These are phyloP conservation scores for Neonectria coccinea DNA, from an alignment of 2,329 filamentous ascomycete genomes.

Conservation along the genomic window DNA sequence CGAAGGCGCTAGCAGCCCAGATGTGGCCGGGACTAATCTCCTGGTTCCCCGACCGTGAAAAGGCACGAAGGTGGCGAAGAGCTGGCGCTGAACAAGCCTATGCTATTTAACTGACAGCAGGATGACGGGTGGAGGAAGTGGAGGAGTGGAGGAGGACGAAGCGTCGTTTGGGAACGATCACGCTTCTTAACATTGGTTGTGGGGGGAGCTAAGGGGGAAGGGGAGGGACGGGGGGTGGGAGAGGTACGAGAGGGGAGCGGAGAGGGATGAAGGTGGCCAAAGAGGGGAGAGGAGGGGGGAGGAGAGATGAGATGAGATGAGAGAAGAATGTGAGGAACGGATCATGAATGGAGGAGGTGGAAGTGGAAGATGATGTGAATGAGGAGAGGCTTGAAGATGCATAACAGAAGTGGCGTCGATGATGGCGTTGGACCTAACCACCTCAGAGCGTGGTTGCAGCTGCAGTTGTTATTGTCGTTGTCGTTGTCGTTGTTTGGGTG, in stretches of 20 bases:
- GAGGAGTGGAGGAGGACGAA: conserved; percentile 16
- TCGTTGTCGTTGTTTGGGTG: neutral
- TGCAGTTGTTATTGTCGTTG: neutral
- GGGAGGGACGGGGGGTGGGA: neutral
- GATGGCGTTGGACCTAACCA: neutral
- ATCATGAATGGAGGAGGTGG: conserved; percentile 4
- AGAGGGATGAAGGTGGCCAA: neutral
- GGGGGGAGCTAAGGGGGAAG: conserved; percentile 19
- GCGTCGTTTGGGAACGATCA: conserved; percentile 19
- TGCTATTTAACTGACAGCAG: conserved; percentile 22
- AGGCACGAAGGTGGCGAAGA: conserved; percentile 26
- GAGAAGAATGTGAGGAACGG: neutral
- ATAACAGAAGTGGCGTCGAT: neutral
- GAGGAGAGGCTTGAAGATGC: neutral
- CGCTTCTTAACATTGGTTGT: conserved; percentile 19
- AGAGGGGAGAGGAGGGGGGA: neutral
- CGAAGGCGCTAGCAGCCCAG: conserved; percentile 21
- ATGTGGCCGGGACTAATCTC: conserved; percentile 23
- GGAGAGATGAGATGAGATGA: neutral
- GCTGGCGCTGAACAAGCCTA: conserved; percentile 17
- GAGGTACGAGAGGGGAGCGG: neutral
- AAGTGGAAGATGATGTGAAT: neutral
- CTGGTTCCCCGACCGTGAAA: conserved; percentile 25
- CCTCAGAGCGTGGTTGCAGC: neutral
- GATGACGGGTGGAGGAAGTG: conserved; percentile 16